Base-by-base conservation (phyloP, 164 flowering plant genomes). In the Tinospora cordifolia region DNA sequence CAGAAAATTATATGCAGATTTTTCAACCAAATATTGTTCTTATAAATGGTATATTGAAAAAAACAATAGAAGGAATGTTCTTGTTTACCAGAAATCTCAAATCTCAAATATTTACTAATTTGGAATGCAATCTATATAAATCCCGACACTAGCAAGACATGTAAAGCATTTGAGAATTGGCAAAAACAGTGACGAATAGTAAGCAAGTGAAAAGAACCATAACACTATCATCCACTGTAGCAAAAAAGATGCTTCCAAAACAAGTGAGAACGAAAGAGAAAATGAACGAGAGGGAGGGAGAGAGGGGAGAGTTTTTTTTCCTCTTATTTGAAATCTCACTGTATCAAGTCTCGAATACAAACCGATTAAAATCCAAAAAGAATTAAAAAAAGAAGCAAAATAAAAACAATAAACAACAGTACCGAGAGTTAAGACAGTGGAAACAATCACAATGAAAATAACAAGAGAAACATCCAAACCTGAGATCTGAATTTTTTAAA, bases 301-400 rank as follows among this genome's bases (percentile, higher is more conserved):
- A 30, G 36, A 30, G 36, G 4, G 36, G 4, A 4, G 36, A 63
- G 4, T 46, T 47, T 70, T n/a, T 69, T 38, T 13, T 27, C 15
- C 17, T 47, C 21, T 71, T 63, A 63, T 49, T 44, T 63, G 30
- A 71, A 69, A 59, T 58, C 26, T 58, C n/a, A 40, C 5, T 44
- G 34, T 0, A 26, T 26, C 17, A 41, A 19, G 3, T 34, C 67
- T 5, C 47, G 51, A 19, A 63, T 30, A 17, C 26, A 10, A 47
- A 3, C n/a, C 30, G 6, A 49, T 60, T 24, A 6, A 30, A 71
- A 65, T 15, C 19, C 69, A n/a, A 47, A 47, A 1, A 30, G 4
- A 30, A 30, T n/a, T n/a, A 30, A 30, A 30, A 30, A 30, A 38
- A 54, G 6, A 10, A 62, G 47, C n/a, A 6, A 34, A 36, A 49